These are phyloP conservation scores for Lichtheimia hyalospora DNA, from an alignment of 371 early-diverging fungal genomes.

Conservation along the genomic window DNA sequence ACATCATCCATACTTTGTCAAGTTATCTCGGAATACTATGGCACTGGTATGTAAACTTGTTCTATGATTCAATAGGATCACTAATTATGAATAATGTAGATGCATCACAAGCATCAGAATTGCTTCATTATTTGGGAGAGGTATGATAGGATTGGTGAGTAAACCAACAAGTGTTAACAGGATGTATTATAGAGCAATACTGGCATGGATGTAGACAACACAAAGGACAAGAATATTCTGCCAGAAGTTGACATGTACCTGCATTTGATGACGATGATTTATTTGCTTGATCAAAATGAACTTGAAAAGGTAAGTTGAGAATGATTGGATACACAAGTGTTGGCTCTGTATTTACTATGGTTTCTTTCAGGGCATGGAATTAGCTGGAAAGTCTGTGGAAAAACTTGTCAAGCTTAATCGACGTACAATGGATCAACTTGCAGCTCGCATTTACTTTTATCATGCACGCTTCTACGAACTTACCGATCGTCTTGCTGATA, in stretches of 20 bases:
- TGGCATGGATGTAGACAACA: slow-evolving; percentile 30
- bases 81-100: slow-evolving; percentile 14
- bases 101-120: slow-evolving; percentile 29
- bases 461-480: slow-evolving; percentile 88
- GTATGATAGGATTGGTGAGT: slow-evolving; percentile 20
- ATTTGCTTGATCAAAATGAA: slow-evolving; percentile 78
- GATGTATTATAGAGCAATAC: slow-evolving; percentile 9
- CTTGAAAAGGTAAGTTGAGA: slow-evolving; percentile 60
- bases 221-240: slow-evolving; percentile 49
- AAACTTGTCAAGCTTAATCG: slow-evolving; percentile 72
- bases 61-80: not conserved
- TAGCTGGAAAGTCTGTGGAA: slow-evolving; percentile 66
- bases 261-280: slow-evolving; percentile 75
- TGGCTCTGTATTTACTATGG: not conserved
- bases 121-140: slow-evolving; percentile 42
- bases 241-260: slow-evolving; percentile 91
- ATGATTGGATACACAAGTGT: not conserved
- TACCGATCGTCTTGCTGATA: slow-evolving; percentile 66
- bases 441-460: slow-evolving; percentile 92
- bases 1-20: slow-evolving; percentile 66
- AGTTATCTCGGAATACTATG: slow-evolving; percentile 61
- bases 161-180: slow-evolving; percentile 5
- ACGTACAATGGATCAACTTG: slow-evolving; percentile 87
- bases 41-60: slow-evolving; percentile 49
- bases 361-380: slow-evolving; percentile 60